Percentiles rank a stretch among this genome's conserved stretches.
phyloP scores from a whole-genome alignment of 306 rosid genomes.

The Crotalaria pallida region DNA sequence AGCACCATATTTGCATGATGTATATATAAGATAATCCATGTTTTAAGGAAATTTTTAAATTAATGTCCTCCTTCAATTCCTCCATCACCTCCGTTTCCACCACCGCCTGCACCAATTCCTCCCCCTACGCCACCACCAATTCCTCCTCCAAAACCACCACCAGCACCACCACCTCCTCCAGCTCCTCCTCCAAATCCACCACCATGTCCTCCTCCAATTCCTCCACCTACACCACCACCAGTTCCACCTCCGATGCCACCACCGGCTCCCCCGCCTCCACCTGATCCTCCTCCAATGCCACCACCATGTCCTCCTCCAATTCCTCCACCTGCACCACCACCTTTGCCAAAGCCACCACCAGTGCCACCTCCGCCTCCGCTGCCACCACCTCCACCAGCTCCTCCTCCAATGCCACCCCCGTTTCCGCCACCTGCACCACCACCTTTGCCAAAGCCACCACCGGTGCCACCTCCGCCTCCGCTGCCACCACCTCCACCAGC shows the following conservation, averaged over 20 bases:
- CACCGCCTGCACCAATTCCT: neutral
- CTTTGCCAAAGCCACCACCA: neutral
- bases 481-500: neutral
- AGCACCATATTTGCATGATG: neutral
- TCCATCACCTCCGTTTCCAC: neutral
- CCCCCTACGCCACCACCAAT: neutral
- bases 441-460: neutral
- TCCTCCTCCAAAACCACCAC: neutral
- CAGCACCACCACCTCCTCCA: neutral
- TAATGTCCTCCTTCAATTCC: neutral
- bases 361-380: neutral
- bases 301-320: conserved; percentile 1
- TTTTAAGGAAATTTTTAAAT: neutral
- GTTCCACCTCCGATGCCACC: neutral
- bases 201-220: too few species aligned
- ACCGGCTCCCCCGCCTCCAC: neutral
- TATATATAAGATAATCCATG: neutral
- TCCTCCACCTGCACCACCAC: neutral
- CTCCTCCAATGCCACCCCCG: neutral
- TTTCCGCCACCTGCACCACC: neutral
- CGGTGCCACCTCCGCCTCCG: neutral
- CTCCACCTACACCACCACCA: neutral
- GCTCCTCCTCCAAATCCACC: neutral
- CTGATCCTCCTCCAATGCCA: neutral
- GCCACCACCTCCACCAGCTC: neutral